Conservation (phyloP, 129 eudicot species). For the Scalesia atractyloides region DNA sequence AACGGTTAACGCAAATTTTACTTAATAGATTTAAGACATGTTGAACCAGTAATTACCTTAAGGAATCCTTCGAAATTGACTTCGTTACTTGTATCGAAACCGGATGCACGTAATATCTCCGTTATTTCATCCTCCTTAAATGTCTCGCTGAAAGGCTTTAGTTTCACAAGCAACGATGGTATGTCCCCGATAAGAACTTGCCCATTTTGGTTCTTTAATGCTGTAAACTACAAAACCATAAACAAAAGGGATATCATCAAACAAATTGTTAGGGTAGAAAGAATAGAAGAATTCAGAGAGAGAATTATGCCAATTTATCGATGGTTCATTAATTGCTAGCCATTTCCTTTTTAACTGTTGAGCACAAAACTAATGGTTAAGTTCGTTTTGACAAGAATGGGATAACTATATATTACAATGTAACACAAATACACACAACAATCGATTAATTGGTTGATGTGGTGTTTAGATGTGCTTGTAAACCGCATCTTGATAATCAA, state of each 20-base stretch:
- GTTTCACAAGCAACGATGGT: slow-evolving; percentile 63
- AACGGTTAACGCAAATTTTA: neutral
- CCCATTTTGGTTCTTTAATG: slow-evolving; percentile 58
- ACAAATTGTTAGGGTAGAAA: neutral
- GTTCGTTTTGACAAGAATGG: too few species aligned
- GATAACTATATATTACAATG: too few species aligned
- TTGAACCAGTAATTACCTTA: slow-evolving; percentile 41
- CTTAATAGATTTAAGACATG: slow-evolving; percentile 8
- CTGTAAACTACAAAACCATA: slow-evolving; percentile 50
- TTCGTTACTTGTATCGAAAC: slow-evolving; percentile 46
- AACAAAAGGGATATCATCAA: slow-evolving; percentile 19
- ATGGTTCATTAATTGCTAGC: too few species aligned
- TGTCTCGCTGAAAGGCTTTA: slow-evolving; percentile 51
- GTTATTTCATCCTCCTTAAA: slow-evolving; percentile 69
- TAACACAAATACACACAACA: too few species aligned
- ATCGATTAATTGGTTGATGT: too few species aligned
- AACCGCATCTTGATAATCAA: too few species aligned
- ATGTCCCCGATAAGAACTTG: slow-evolving; percentile 59
- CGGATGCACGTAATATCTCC: slow-evolving; percentile 42
- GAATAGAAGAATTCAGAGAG: too few species aligned
- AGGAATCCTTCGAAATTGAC: slow-evolving; percentile 82
- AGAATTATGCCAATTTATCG: too few species aligned
- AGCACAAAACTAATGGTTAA: too few species aligned
- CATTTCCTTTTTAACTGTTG: too few species aligned
- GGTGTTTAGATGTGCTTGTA: too few species aligned